phyloP scores from a whole-genome alignment of 1,139 yeast species.

The Yamadazyma buinensis region DNA sequence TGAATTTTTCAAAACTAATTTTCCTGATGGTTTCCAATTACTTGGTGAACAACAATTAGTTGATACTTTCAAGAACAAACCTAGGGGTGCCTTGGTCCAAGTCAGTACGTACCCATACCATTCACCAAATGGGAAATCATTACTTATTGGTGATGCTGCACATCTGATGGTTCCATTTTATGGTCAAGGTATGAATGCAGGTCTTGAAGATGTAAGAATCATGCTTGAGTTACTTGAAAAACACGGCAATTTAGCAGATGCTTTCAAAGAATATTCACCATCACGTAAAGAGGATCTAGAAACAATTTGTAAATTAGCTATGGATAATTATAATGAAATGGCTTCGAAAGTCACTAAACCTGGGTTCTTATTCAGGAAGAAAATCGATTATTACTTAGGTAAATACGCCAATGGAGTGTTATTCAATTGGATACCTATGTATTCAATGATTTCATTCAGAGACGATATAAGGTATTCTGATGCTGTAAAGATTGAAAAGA shows the following conservation, averaged over 20 bases:
- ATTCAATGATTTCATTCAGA: conserved; percentile 89
- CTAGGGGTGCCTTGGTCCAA: conserved; percentile 74
- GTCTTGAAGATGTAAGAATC: conserved; percentile 82
- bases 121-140: conserved; percentile 54
- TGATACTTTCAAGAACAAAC: conserved; percentile 55
- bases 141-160: conserved; percentile 89
- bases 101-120: conserved; percentile 68
- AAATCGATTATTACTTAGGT: conserved; percentile 64
- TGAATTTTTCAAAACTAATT: conserved; percentile 55
- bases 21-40: conserved; percentile 69
- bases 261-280: conserved; percentile 57
- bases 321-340: conserved; percentile 85
- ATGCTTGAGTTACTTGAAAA: conserved; percentile 55
- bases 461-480: conserved; percentile 74
- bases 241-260: conserved; percentile 37
- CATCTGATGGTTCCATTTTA: conserved; percentile 97
- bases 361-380: conserved; percentile 61
- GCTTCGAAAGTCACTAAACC: conserved; percentile 73
- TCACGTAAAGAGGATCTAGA: conserved; percentile 62
- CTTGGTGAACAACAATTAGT: conserved; percentile 59
- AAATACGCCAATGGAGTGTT: conserved; percentile 36
- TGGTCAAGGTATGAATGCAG: conserved; percentile 97
- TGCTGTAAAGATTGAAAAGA: conserved; percentile 56
- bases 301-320: conserved; percentile 75
- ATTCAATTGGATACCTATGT: conserved; percentile 77